A percentile compares a stretch with the other conserved stretches of the same genome.
Evolutionary conservation across 2,329 filamentous ascomycete genomes (phyloP).

Genomic region (Aquanectria penicillioides): DNA sequence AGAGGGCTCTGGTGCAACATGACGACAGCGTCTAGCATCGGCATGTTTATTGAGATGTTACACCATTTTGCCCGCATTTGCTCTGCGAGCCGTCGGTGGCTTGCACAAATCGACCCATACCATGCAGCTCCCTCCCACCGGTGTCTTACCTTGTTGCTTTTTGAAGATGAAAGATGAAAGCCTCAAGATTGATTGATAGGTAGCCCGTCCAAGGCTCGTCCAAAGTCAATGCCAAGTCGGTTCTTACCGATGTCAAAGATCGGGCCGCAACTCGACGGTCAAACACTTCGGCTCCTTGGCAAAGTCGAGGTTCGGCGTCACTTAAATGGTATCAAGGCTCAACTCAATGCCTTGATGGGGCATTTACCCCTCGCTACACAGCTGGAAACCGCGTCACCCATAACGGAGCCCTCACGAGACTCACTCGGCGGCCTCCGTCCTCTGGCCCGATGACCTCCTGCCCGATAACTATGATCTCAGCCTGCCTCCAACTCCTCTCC

Average conservation of each 20-base stretch:
- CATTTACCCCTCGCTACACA: no score
- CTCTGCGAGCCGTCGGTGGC: conserved; percentile 22
- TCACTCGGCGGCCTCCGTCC: conserved; percentile 29
- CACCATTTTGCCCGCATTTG: neutral
- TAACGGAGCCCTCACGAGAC: conserved; percentile 8
- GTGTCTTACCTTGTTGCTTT: no score
- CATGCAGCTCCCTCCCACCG: no score
- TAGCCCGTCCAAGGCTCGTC: conserved; percentile 25
- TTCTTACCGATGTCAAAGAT: neutral
- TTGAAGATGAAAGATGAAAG: no score
- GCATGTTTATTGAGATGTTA: conserved; percentile 11
- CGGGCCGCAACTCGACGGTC: conserved; percentile 2
- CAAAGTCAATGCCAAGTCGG: conserved; percentile 3
- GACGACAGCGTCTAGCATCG: conserved; percentile 33
- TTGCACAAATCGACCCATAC: conserved; percentile 27
- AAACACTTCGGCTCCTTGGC: conserved; percentile 8
- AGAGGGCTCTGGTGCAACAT: conserved; percentile 25
- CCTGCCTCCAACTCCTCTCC: neutral
- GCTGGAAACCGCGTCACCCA: no score
- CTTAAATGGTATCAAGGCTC: no score
- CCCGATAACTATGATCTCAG: conserved; percentile 35
- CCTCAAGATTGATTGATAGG: no score
- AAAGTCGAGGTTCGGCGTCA: neutral
- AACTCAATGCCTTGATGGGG: no score
- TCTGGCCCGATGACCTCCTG: conserved; percentile 19